Conservation (phyloP, 1,139 yeast genomes). For the Chernovozyma sophiae-reginae region DNA sequence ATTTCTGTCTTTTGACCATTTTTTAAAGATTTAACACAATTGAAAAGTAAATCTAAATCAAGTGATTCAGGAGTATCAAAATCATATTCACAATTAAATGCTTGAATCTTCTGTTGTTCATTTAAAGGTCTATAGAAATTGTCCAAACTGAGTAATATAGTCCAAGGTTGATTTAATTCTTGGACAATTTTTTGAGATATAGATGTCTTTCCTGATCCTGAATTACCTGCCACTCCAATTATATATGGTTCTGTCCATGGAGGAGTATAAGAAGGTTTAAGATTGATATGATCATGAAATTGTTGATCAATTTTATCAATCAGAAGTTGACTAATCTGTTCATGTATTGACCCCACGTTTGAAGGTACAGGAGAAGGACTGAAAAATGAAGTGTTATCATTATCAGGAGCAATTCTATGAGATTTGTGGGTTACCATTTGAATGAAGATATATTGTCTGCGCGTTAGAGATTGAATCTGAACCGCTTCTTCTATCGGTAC, state of each 20-base stretch:
- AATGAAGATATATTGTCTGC: too few species aligned
- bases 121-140: slow-evolving; percentile 80
- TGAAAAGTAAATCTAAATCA: slow-evolving; percentile 69
- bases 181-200: slow-evolving; percentile 81
- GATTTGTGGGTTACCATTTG: slow-evolving; percentile 1
- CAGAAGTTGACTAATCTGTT: neutral
- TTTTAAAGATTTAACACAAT: slow-evolving; percentile 62
- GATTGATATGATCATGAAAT: neutral
- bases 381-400: slow-evolving; percentile 15
- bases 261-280: slow-evolving; percentile 52
- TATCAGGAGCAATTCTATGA: slow-evolving; percentile 21
- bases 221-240: slow-evolving; percentile 91
- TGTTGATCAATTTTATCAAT: neutral
- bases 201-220: slow-evolving; percentile 95
- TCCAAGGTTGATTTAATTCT: slow-evolving; percentile 89
- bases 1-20: slow-evolving; percentile 55
- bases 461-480: too few species aligned
- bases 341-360: neutral
- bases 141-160: slow-evolving; percentile 85
- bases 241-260: slow-evolving; percentile 97
- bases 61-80: slow-evolving; percentile 83
- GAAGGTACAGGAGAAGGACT: slow-evolving; percentile 14
- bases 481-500: too few species aligned
- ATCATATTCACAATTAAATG: slow-evolving; percentile 68
- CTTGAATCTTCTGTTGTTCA: slow-evolving; percentile 55